Evolutionary conservation across 1,139 yeast species (phyloP), one percentile per base, ranked within the genome.

Genomic region (Magnusiomyces clavatus): DNA sequence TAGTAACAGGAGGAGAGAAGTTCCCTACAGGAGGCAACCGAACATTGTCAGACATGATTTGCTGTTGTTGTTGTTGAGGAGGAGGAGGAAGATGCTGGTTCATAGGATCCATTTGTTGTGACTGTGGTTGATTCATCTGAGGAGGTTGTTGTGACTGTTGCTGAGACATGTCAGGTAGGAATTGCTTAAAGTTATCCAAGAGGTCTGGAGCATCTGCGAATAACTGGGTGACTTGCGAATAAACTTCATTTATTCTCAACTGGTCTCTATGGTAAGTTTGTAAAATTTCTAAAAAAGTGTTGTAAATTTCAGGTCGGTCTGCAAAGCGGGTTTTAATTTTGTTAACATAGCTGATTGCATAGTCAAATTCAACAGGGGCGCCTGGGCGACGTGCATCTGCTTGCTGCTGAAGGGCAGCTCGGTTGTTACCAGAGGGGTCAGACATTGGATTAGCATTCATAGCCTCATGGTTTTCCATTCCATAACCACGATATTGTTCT

Each of bases 231-330:
- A 92, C 97, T 65, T 92, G 97, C 54, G 88, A 84, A 64, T 92
- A 92, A 10, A 92, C 97, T 64, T 92, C 97, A 51, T 88, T 83
- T 54, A 92, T 92, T 46, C 97, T 96, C 62, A 89, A 85, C 64
- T 89, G 96, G 63, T 92, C 98, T 56, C 96, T 80, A 72, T 92
- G 97, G 67, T 92, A 92, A 41, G 97, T 90, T 68, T 92, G 98
- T 62, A 92, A 74, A 52, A 92, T 92, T 67, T 94, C 99, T 70
- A 94, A 75, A 63, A 92, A 92, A 61, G 84, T 90, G 70, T 94
- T 94, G 73, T 92, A 92, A 53, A 89, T 87, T 64, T 92, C 97
- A 0, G 98, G 98, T 66, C 90, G 96, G 64, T 83, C 81, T 36
- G 96, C 86, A 69, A 89, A 92, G 56, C 97, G 80, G 50, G 92